Evolutionary conservation across 2,329 filamentous ascomycete species (phyloP).

Genomic region (Grosmannia serpens): DNA sequence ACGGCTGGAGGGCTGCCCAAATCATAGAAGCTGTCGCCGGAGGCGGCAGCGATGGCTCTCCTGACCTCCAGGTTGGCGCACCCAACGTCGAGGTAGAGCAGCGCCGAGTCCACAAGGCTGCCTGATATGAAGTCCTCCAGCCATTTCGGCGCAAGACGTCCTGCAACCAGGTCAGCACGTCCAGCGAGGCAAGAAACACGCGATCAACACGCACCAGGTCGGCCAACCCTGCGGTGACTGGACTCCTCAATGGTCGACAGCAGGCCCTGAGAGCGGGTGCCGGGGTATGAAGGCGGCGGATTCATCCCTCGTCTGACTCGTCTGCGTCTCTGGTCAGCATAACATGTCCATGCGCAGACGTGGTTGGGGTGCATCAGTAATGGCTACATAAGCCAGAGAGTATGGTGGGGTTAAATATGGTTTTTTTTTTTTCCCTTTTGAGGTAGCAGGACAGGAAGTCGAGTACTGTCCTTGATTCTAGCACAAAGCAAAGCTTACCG

Average conservation of each 20-base stretch:
- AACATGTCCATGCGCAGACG: constrained; percentile 5
- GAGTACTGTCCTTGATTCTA: too few species aligned
- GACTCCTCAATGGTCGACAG: constrained; percentile 5
- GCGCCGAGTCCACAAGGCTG: constrained; percentile 4
- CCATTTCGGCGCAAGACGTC: constrained; percentile 14
- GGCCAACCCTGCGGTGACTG: constrained; percentile 1
- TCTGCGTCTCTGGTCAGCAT: background rate
- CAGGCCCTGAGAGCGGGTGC: constrained; percentile 7
- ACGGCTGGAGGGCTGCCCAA: background rate
- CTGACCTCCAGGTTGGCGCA: constrained; percentile 6
- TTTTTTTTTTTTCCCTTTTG: background rate
- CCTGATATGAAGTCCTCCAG: constrained; percentile 12
- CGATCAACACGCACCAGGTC: constrained; percentile 3
- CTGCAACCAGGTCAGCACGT: constrained; percentile 1
- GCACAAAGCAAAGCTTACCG: background rate
- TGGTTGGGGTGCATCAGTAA: background rate
- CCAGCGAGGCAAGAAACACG: background rate
- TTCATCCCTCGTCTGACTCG: constrained; percentile 6
- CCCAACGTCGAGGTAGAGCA: constrained; percentile 7
- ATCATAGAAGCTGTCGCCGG: background rate
- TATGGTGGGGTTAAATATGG: background rate
- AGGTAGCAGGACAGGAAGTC: too few species aligned
- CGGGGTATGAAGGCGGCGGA: constrained; percentile 6
- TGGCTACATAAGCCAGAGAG: background rate
- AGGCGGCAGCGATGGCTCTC: constrained; percentile 6